A percentile compares a stretch with the other conserved stretches of the same genome.
Conservation (phyloP, 106 monocot genomes). For the Allium cepa region DNA sequence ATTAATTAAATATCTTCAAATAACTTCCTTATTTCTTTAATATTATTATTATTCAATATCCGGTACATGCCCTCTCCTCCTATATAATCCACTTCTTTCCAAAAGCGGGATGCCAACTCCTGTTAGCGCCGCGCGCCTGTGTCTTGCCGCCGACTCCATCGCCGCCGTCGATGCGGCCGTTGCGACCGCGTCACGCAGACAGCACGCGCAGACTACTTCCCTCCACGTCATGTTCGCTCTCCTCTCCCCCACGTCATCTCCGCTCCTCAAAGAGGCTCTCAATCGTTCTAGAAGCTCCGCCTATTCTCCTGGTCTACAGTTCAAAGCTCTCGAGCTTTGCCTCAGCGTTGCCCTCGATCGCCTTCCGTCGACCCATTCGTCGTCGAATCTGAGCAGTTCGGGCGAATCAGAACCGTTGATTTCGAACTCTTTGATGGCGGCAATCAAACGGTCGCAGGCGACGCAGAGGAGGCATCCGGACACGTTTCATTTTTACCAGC, state of each 20-base stretch:
- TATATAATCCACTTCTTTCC: no score
- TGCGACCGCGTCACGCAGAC: slow-evolving; percentile 50
- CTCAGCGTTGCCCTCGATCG: slow-evolving; percentile 87
- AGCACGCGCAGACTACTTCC: slow-evolving; percentile 87
- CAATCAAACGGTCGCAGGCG: slow-evolving; percentile 96
- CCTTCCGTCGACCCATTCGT: slow-evolving; percentile 35
- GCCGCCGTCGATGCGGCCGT: slow-evolving; percentile 71
- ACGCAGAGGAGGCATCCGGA: slow-evolving; percentile 89
- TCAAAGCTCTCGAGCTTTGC: slow-evolving; percentile 80
- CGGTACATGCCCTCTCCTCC: neutral
- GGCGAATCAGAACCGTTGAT: slow-evolving; percentile 47
- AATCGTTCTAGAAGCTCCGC: slow-evolving; percentile 35
- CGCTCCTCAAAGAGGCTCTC: slow-evolving; percentile 46
- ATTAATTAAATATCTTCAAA: neutral
- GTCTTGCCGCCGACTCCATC: slow-evolving; percentile 57
- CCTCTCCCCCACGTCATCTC: slow-evolving; percentile 34
- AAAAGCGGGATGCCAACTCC: slow-evolving; percentile 59
- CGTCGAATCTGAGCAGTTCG: neutral
- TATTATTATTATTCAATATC: neutral
- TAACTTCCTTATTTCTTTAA: neutral
- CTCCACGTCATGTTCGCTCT: slow-evolving; percentile 83
- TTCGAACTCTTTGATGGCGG: slow-evolving; percentile 98
- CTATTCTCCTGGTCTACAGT: slow-evolving; percentile 56
- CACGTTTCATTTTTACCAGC: slow-evolving; percentile 78
- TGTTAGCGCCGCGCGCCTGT: slow-evolving; percentile 60